phyloP scores from a whole-genome alignment of 2,329 filamentous ascomycete genomes.

The Verticillium isaacii region DNA sequence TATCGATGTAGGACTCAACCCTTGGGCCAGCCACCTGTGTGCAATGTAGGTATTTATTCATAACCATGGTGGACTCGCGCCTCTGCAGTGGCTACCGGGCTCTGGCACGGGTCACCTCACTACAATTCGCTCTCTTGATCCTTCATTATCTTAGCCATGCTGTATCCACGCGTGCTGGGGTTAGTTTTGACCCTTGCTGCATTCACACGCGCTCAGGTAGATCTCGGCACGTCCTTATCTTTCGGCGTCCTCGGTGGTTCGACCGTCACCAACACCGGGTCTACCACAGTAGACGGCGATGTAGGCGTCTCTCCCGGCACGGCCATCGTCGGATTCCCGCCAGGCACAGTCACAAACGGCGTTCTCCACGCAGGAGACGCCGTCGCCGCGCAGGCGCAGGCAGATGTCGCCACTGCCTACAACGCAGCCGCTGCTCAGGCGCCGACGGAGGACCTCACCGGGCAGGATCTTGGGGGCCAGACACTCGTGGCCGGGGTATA shows the following conservation, averaged over 20 bases:
- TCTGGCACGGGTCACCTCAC: too few relatives aligned
- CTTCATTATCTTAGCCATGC: too few relatives aligned
- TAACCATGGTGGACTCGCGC: too few relatives aligned
- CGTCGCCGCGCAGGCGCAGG: neutral
- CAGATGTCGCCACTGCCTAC: neutral
- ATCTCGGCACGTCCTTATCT: neutral
- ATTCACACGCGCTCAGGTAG: neutral
- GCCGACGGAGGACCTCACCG: neutral
- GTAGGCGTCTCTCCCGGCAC: neutral
- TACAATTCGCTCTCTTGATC: too few relatives aligned
- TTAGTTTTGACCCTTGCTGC: neutral
- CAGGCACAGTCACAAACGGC: neutral
- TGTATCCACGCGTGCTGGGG: too few relatives aligned
- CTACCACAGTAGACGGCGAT: neutral
- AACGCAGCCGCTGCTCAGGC: neutral
- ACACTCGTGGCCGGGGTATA: neutral
- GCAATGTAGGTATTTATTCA: too few relatives aligned
- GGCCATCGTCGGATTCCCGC: neutral
- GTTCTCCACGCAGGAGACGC: neutral
- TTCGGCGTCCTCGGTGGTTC: slow-evolving; percentile 1
- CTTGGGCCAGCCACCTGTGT: too few relatives aligned
- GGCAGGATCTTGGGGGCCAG: neutral
- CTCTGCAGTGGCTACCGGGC: too few relatives aligned
- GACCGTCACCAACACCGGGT: slow-evolving; percentile 2
- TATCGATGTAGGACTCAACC: too few relatives aligned